These are phyloP conservation scores for Suillus americanus DNA, from an alignment of 768 basidiomycete species.

Conservation along the genomic window DNA sequence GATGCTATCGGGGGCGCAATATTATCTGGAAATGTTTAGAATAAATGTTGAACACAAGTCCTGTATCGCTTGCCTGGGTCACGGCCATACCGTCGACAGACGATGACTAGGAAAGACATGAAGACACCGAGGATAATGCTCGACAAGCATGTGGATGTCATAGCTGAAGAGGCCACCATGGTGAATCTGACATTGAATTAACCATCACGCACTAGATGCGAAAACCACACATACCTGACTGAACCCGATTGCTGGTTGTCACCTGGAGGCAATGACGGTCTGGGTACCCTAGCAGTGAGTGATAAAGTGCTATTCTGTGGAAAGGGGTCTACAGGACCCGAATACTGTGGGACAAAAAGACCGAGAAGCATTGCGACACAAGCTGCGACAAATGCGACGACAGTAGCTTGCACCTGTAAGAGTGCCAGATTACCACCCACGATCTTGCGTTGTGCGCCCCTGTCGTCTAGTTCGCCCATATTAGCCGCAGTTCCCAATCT, in stretches of 20 bases:
- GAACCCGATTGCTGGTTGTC: constrained; percentile 37
- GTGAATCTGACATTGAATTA: constrained; percentile 52
- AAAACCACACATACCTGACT: constrained; percentile 31
- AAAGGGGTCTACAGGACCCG: constrained; percentile 4
- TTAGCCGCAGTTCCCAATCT: constrained; percentile 94
- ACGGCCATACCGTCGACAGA: constrained; percentile 70
- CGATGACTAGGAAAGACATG: constrained; percentile 82
- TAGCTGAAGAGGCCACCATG: constrained; percentile 74
- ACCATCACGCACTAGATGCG: neutral
- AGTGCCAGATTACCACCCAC: constrained; percentile 82
- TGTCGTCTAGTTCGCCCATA: constrained; percentile 85
- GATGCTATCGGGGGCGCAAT: constrained; percentile 94
- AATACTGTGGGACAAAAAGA: constrained; percentile 45
- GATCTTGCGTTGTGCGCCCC: constrained; percentile 56
- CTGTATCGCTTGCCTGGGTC: constrained; percentile 69
- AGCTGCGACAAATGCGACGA: constrained; percentile 86
- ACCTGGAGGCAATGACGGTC: constrained; percentile 24
- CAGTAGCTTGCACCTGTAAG: constrained; percentile 90
- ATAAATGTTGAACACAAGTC: neutral
- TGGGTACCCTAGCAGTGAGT: constrained; percentile 19
- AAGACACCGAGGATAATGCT: constrained; percentile 85
- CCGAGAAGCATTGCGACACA: constrained; percentile 75
- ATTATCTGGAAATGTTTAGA: constrained; percentile 62
- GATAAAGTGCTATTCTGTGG: constrained; percentile 13
- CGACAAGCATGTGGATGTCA: constrained; percentile 78